Evolutionary conservation across 345 rosid species (phyloP).

Genomic region (Lumnitzera littorea): DNA sequence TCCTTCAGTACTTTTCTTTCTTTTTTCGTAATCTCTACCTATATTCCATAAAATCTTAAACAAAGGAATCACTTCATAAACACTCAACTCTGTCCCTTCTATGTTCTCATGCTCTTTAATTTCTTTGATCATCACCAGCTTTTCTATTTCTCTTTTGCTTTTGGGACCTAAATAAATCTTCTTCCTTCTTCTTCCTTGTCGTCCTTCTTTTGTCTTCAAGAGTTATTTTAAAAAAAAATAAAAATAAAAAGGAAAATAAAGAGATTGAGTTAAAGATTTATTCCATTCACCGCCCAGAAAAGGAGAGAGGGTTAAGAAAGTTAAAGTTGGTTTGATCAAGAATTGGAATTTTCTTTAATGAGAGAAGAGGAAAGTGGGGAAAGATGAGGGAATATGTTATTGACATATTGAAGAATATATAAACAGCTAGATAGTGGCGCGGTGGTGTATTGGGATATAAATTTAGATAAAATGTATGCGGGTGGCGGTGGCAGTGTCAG

Average conservation of each 20-base stretch:
- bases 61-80: conserved; percentile 8
- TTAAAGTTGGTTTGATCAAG: conserved; percentile 4
- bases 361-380: not conserved
- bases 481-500: conserved; percentile 35
- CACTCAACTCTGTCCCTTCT: conserved; percentile 5
- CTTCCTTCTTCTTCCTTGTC: not conserved
- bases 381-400: not conserved
- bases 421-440: too few species aligned
- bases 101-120: not conserved
- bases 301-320: not conserved
- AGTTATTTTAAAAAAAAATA: not conserved
- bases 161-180: not conserved
- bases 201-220: not conserved
- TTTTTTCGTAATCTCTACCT: not conserved
- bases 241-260: not conserved
- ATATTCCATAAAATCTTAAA: not conserved
- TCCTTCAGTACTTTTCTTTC: not conserved
- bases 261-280: conserved; percentile 2
- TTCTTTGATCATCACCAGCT: not conserved
- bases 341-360: conserved; percentile 6
- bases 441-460: not conserved
- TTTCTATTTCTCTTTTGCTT: not conserved
- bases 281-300: not conserved
- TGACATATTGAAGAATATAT: not conserved
- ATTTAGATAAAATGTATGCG: conserved; percentile 3